phyloP scores from a whole-genome alignment of 805 yeast genomes.

The Vanderwaltozyma tropicalis region DNA sequence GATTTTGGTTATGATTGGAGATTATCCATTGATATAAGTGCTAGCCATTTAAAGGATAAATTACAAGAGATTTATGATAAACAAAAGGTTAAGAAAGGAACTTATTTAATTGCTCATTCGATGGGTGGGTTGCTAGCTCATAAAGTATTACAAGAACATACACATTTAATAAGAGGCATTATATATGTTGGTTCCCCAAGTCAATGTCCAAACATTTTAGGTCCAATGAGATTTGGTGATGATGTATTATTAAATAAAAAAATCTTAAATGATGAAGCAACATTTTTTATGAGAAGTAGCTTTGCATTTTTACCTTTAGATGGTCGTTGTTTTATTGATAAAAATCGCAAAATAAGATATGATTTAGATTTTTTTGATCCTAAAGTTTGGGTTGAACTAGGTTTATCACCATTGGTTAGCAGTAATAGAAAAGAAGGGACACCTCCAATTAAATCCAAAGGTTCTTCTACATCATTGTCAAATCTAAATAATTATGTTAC shows the following conservation, averaged over 20 bases:
- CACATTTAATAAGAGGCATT: slow-evolving; percentile 60
- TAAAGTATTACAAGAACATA: slow-evolving; percentile 58
- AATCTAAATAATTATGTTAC: neutral
- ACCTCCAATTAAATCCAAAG: slow-evolving; percentile 1
- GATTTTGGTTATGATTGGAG: slow-evolving; percentile 96
- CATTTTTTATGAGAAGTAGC: slow-evolving; percentile 81
- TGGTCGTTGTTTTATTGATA: slow-evolving; percentile 66
- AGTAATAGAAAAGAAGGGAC: slow-evolving; percentile 17
- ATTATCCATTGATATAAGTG: slow-evolving; percentile 48
- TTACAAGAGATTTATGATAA: slow-evolving; percentile 33
- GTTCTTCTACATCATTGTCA: neutral
- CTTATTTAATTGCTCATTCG: slow-evolving; percentile 74
- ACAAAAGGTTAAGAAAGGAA: slow-evolving; percentile 41
- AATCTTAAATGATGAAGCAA: slow-evolving; percentile 68
- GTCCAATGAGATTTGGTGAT: slow-evolving; percentile 79
- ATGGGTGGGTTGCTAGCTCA: slow-evolving; percentile 92
- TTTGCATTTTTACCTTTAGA: slow-evolving; percentile 66
- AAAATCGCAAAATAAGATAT: slow-evolving; percentile 43
- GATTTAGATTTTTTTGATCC: slow-evolving; percentile 72
- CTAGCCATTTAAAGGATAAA: slow-evolving; percentile 40
- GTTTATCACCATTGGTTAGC: slow-evolving; percentile 62
- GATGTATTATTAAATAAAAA: slow-evolving; percentile 63
- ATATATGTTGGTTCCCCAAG: slow-evolving; percentile 78
- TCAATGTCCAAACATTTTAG: slow-evolving; percentile 76
- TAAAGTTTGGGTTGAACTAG: slow-evolving; percentile 67